Conservation (phyloP, 179 eudicot genomes). For the Corrigiola litoralis region DNA sequence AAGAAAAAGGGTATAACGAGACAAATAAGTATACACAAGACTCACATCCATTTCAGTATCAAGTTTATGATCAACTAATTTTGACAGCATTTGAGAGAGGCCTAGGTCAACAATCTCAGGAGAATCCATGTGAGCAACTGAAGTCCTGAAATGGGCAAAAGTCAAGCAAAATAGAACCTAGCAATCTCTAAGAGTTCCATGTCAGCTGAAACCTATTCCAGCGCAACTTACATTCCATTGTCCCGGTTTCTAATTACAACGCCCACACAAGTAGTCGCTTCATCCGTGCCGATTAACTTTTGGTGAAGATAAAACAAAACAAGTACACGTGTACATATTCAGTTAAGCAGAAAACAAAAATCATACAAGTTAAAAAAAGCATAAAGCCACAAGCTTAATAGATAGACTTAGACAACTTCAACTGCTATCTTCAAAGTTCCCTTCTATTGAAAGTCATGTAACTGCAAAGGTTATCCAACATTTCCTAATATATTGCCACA, state of each 20-base stretch:
- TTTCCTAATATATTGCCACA: neutral
- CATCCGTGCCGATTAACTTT: conserved; percentile 87
- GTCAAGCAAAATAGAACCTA: conserved; percentile 4
- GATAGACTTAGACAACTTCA: neutral
- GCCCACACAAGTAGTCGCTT: conserved; percentile 97
- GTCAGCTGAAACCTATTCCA: conserved; percentile 11
- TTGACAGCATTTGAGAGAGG: conserved; percentile 75
- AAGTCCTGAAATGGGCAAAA: conserved; percentile 45
- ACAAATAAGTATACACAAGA: neutral
- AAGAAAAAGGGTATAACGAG: neutral
- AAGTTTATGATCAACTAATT: conserved; percentile 39
- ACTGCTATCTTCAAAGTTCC: neutral
- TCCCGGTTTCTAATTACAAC: conserved; percentile 68
- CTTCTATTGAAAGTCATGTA: neutral
- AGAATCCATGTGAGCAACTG: conserved; percentile 85
- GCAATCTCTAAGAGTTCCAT: conserved; percentile 3
- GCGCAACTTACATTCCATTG: conserved; percentile 69
- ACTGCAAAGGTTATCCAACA: neutral
- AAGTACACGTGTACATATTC: conserved; percentile 13
- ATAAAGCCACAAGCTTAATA: neutral
- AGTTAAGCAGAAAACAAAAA: conserved; percentile 3
- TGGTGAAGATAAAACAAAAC: conserved; percentile 13
- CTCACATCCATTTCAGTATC: conserved; percentile 67
- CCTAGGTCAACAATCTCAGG: conserved; percentile 69
- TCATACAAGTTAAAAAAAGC: neutral